Evolutionary conservation across 805 yeast genomes (phyloP).

Genomic region (Teunomyces pallodes): DNA sequence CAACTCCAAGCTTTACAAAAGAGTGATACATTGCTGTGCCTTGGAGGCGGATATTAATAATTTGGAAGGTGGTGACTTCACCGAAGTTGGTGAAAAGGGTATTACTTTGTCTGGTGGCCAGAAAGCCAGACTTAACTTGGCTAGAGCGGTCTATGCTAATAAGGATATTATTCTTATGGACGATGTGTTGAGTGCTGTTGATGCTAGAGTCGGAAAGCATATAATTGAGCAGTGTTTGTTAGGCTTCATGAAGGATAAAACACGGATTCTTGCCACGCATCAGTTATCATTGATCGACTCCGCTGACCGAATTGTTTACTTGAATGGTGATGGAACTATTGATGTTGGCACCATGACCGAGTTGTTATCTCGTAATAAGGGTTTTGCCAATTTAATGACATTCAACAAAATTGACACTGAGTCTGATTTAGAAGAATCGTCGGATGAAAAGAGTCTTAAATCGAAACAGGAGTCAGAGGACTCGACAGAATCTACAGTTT

Average conservation of each 20-base stretch:
- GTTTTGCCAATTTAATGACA: slow-evolving; percentile 6
- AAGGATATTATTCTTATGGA: slow-evolving; percentile 32
- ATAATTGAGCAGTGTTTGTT: slow-evolving; percentile 30
- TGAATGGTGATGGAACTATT: slow-evolving; percentile 32
- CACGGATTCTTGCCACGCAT: slow-evolving; percentile 38
- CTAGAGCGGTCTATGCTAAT: slow-evolving; percentile 34
- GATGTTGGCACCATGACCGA: slow-evolving; percentile 30
- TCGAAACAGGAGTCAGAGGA: neutral
- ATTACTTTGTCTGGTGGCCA: slow-evolving; percentile 39
- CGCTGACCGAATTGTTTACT: slow-evolving; percentile 29
- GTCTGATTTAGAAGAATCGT: neutral
- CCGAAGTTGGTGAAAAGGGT: slow-evolving; percentile 39
- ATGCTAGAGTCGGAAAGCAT: slow-evolving; percentile 38
- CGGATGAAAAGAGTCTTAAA: slow-evolving; percentile 5
- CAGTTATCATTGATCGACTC: slow-evolving; percentile 32
- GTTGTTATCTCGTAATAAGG: slow-evolving; percentile 11
- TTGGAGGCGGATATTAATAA: neutral
- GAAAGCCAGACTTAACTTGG: slow-evolving; percentile 35
- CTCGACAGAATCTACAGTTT: neutral
- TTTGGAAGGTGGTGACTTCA: slow-evolving; percentile 17
- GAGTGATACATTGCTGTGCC: slow-evolving; percentile 16
- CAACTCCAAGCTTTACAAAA: slow-evolving; percentile 22
- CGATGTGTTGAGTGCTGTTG: slow-evolving; percentile 38
- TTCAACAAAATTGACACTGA: neutral
- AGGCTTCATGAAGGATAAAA: slow-evolving; percentile 24